Evolutionary conservation across 805 yeast genomes (phyloP), one percentile per base, ranked within the genome.

Genomic region (Sugiyamaella lignohabitans): DNA sequence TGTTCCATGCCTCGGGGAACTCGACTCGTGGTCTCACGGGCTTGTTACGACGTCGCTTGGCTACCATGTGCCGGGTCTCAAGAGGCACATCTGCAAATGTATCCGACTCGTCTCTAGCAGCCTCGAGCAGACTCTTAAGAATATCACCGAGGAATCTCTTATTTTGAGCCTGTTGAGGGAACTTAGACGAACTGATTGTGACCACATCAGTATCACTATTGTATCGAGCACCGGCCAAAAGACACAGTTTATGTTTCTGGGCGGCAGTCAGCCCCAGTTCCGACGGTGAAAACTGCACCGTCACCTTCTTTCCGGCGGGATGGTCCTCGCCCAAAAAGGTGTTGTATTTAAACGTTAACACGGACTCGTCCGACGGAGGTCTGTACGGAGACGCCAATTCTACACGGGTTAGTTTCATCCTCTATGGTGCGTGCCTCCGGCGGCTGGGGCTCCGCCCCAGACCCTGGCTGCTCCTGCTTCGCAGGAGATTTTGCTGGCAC

Each of bases 1-100:
- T 73, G 54, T 73, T 69, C 98, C 98, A 91, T 42, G 71, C 78
- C 53, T 79, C 79, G 14, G 98, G 97, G 71, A 86, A 88, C 46
- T 66, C 56, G 47, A 67, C 59, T 23, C 59, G 62, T 5, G 66
- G 67, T 44, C 62, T 63, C 23, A 67, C 63, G 51, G 69, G 62
- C 53, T 63, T 65, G 58, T 72, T 68, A 53, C 72, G 64, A 47
- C 69, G 66, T 51, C 61, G 62, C 56, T 67, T 78, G 14, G 77
- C 73, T 44, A 63, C 65, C 44, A 75, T 73, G 60, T 82, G 87
- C 63, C 95, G 79, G 21, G 72, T 78, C 63, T 89, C 95, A 42
- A 91, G 65, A 27, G 97, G 96, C 27, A 91, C 69, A 58, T 86
- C 95, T 38, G 73, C 72, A 56, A 86, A 85, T 49, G 75, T 75